Evolutionary conservation across 441 rosid species (phyloP).

Genomic region (Theobroma grandiflorum): DNA sequence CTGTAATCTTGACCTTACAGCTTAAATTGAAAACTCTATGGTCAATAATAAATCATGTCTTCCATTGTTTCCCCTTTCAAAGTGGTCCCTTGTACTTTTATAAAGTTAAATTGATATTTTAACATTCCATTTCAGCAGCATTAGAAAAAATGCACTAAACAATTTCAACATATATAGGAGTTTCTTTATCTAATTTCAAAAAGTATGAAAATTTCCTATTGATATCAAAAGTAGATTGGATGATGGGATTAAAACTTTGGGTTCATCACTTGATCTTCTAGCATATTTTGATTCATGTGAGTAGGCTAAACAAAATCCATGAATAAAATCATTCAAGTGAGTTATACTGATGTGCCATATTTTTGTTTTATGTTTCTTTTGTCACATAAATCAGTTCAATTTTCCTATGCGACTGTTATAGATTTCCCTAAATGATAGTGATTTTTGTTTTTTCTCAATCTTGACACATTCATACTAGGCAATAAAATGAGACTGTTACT

Average conservation of each 20-base stretch:
- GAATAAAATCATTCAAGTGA: background rate
- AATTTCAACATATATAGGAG: background rate
- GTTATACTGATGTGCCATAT: background rate
- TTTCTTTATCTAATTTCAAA: background rate
- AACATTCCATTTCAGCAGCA: background rate
- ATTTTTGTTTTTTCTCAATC: background rate
- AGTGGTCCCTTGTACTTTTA: background rate
- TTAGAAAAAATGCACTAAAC: background rate
- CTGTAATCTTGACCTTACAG: slow-evolving; percentile 18
- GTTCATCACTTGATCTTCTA: background rate
- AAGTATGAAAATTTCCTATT: background rate
- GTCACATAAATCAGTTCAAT: background rate
- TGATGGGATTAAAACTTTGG: background rate
- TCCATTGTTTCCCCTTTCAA: background rate
- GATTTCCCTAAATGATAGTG: background rate
- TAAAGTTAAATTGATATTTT: background rate
- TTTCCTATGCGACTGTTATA: background rate
- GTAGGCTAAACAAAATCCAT: background rate
- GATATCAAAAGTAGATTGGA: background rate
- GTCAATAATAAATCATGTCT: slow-evolving; percentile 1
- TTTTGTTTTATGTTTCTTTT: background rate
- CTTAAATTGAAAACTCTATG: background rate
- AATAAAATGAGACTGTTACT: background rate
- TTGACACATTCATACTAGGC: background rate
- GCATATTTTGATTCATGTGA: background rate